Percentiles rank a stretch among this genome's conserved stretches.
phyloP scores from a whole-genome alignment of 2,329 filamentous ascomycete genomes.

The Talaromyces sp. region DNA sequence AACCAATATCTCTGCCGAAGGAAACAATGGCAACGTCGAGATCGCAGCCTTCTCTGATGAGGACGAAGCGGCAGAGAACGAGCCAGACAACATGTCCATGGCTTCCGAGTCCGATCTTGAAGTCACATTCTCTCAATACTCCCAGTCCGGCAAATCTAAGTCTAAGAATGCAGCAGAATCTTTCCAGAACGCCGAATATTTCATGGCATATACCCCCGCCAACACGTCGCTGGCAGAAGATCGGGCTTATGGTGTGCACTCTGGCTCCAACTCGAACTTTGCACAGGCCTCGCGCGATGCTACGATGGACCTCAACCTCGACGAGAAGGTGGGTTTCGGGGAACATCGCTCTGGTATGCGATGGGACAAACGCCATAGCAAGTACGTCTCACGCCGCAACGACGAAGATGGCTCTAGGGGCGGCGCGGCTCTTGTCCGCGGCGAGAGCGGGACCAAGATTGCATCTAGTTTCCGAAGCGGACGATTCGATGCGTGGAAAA shows the following conservation, averaged over 20 bases:
- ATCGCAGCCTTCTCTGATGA: slow-evolving; percentile 33
- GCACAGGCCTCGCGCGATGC: slow-evolving; percentile 79
- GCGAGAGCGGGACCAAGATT: slow-evolving; percentile 94
- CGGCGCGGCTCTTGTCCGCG: slow-evolving; percentile 67
- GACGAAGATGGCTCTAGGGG: slow-evolving; percentile 86
- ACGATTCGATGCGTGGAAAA: slow-evolving; percentile 89
- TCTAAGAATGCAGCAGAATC: slow-evolving; percentile 38
- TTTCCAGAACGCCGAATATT: slow-evolving; percentile 82
- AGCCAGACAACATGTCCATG: slow-evolving; percentile 51
- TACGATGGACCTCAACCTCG: slow-evolving; percentile 88
- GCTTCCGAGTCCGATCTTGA: slow-evolving; percentile 62
- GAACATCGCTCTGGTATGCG: slow-evolving; percentile 74
- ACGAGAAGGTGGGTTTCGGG: slow-evolving; percentile 77
- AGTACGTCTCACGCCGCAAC: slow-evolving; percentile 87
- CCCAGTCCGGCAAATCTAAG: slow-evolving; percentile 50
- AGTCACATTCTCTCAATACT: slow-evolving; percentile 63
- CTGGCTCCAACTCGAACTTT: slow-evolving; percentile 72
- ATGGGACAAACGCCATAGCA: slow-evolving; percentile 96
- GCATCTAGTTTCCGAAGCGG: slow-evolving; percentile 90
- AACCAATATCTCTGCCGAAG: neutral
- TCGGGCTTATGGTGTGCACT: slow-evolving; percentile 87
- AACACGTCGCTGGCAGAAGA: slow-evolving; percentile 79
- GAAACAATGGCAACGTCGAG: slow-evolving; percentile 26
- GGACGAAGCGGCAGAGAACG: slow-evolving; percentile 33
- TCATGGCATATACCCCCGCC: slow-evolving; percentile 93